These are phyloP conservation scores for Clavariopsis aquatica DNA, from an alignment of 495 filamentous ascomycete genomes.

Conservation along the genomic window DNA sequence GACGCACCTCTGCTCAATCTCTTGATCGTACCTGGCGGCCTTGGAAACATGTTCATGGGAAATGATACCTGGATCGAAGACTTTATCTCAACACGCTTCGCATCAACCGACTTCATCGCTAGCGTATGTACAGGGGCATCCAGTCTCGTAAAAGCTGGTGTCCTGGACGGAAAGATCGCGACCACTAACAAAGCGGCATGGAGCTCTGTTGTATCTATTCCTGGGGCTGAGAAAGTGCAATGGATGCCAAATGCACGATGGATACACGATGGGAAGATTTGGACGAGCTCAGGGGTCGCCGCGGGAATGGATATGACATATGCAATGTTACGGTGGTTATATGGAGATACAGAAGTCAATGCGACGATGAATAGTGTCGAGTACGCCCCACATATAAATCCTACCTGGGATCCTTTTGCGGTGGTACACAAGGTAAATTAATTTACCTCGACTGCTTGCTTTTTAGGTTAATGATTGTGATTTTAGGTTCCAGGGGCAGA, in stretches of 20 bases:
- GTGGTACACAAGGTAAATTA: constrained; percentile 23
- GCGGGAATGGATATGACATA: constrained; percentile 33
- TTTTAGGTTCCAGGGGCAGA: constrained; percentile 4
- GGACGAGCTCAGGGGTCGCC: constrained; percentile 27
- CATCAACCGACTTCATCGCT: constrained; percentile 3
- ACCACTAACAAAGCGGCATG: constrained; percentile 22
- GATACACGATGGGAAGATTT: constrained; percentile 25
- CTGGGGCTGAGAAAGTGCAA: background rate
- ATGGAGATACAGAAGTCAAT: constrained; percentile 7
- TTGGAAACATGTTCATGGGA: background rate
- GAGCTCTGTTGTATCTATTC: background rate
- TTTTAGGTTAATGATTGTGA: background rate
- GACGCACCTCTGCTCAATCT: constrained; percentile 17
- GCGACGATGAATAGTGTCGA: constrained; percentile 18
- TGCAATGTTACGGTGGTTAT: constrained; percentile 7
- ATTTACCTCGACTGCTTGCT: background rate
- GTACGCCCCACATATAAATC: constrained; percentile 26
- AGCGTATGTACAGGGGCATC: constrained; percentile 3
- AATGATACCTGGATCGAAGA: constrained; percentile 10
- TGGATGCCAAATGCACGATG: constrained; percentile 28
- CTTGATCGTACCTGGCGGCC: constrained; percentile 23
- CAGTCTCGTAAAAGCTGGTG: background rate
- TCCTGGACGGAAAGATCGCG: constrained; percentile 3
- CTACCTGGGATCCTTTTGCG: constrained; percentile 44
- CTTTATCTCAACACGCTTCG: constrained; percentile 10